These are phyloP conservation scores for Blastocystis hominis DNA, from an alignment of 352 stramenopile genomes.

Conservation along the genomic window DNA sequence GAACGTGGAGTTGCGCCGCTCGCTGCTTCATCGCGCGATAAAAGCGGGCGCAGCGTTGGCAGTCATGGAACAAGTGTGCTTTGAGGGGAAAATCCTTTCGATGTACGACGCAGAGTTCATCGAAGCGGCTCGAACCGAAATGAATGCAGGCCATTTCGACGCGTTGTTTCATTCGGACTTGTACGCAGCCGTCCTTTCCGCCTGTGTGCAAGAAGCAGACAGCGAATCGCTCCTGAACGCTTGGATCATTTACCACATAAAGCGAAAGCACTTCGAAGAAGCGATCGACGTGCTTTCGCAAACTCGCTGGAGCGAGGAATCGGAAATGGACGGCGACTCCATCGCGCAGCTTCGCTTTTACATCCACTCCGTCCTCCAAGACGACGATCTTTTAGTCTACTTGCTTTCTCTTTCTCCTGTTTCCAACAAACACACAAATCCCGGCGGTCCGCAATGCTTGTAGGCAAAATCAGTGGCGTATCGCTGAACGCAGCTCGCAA, in stretches of 20 bases:
- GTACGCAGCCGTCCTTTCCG: background rate
- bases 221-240: background rate
- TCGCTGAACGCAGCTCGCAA: slow-evolving; percentile 8
- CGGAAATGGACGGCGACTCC: background rate
- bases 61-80: background rate
- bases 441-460: slow-evolving; percentile 1
- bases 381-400: background rate
- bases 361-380: background rate
- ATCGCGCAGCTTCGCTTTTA: background rate
- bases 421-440: slow-evolving; percentile 53
- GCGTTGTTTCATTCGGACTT: background rate
- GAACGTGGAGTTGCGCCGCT: background rate
- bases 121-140: background rate
- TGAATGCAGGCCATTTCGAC: background rate
- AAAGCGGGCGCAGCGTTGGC: background rate
- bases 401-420: background rate
- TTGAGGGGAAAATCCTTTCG: background rate
- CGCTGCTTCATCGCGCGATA: background rate
- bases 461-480: slow-evolving; percentile 39
- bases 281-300: background rate
- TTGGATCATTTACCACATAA: background rate
- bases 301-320: background rate
- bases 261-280: background rate
- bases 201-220: background rate
- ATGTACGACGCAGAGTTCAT: background rate